Percentiles rank a stretch among this genome's conserved stretches.
Conservation (phyloP, 306 rosid species). For the Cyamopsis tetragonoloba region DNA sequence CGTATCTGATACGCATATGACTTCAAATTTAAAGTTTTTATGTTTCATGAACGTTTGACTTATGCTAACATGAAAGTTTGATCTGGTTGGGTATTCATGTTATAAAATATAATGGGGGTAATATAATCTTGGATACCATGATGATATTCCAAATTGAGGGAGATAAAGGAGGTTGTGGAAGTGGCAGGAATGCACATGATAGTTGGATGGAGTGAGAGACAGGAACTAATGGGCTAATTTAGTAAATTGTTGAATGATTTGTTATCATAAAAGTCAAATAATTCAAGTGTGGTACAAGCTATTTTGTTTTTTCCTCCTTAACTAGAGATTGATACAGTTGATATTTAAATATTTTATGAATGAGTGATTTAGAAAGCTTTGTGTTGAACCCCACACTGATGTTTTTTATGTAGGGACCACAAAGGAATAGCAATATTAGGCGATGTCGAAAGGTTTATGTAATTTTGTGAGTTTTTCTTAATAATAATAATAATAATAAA, state of each 20-base stretch:
- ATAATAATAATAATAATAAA: too few relatives aligned
- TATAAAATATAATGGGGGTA: neutral
- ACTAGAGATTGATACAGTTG: neutral
- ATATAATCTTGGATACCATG: neutral
- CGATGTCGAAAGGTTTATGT: neutral
- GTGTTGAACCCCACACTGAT: neutral
- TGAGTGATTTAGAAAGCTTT: neutral
- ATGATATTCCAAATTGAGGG: constrained; percentile 5
- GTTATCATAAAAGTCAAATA: neutral
- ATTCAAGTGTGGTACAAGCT: neutral
- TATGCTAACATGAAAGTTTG: too few relatives aligned
- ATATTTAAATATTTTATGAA: neutral
- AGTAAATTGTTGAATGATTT: neutral
- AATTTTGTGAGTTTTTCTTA: too few relatives aligned
- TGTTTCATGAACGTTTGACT: too few relatives aligned
- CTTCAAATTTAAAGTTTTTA: too few relatives aligned
- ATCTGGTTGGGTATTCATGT: neutral
- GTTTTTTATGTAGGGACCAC: neutral
- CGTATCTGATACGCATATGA: too few relatives aligned
- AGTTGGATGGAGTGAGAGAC: too few relatives aligned
- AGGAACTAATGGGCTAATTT: too few relatives aligned
- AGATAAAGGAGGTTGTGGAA: neutral
- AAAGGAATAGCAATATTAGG: neutral
- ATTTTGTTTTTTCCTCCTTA: neutral
- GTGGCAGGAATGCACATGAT: too few relatives aligned